A percentile compares a stretch with the other conserved stretches of the same genome.
Evolutionary conservation across 768 basidiomycete species (phyloP).

Genomic region (Leccinum subgranulosum): DNA sequence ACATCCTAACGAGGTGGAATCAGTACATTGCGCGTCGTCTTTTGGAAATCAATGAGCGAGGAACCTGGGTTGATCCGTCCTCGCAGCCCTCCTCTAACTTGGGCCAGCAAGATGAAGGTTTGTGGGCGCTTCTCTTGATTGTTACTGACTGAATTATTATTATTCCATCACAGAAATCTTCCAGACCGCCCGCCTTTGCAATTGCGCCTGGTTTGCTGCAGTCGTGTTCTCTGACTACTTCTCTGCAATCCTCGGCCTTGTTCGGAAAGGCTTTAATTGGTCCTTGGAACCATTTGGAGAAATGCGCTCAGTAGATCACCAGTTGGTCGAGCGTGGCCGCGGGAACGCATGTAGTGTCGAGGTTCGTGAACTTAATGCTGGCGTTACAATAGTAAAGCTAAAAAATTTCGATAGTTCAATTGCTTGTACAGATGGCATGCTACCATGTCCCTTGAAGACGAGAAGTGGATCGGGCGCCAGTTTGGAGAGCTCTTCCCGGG

Average conservation of each 20-base stretch:
- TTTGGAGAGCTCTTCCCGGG: constrained; percentile 53
- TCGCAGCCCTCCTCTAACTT: constrained; percentile 40
- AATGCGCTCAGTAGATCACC: constrained; percentile 56
- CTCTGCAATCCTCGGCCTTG: constrained; percentile 74
- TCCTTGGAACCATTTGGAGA: constrained; percentile 74
- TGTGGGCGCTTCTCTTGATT: not conserved
- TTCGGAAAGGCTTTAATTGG: constrained; percentile 74
- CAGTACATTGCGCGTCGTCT: constrained; percentile 80
- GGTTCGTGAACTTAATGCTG: constrained; percentile 35
- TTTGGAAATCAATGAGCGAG: constrained; percentile 78
- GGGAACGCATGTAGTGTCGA: constrained; percentile 84
- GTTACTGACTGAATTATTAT: constrained; percentile 3
- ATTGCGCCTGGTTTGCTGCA: constrained; percentile 76
- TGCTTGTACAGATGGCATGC: constrained; percentile 86
- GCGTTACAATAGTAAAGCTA: not conserved
- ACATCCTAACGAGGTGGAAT: not conserved
- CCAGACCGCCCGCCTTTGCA: constrained; percentile 74
- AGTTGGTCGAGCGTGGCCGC: constrained; percentile 71
- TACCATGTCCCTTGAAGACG: constrained; percentile 69
- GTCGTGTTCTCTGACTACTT: constrained; percentile 86
- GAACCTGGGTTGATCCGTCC: constrained; percentile 55
- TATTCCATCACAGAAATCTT: constrained; percentile 58
- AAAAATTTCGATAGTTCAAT: constrained; percentile 56
- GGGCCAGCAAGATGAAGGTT: constrained; percentile 54
- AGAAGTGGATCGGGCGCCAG: constrained; percentile 57